Base-by-base conservation (phyloP, 352 stramenopile genomes). In the Phytopythium delawarense region DNA sequence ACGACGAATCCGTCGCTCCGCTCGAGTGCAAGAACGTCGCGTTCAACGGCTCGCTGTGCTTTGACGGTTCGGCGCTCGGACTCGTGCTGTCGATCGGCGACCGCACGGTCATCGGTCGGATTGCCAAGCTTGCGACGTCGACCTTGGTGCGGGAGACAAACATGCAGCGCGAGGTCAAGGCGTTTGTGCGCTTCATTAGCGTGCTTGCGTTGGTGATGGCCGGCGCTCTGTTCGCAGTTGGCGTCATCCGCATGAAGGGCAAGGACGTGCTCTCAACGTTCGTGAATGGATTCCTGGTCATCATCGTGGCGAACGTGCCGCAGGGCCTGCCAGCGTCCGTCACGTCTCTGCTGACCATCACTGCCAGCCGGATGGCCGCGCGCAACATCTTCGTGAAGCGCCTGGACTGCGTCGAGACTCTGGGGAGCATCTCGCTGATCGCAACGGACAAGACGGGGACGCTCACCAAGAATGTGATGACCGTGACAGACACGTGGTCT, bases 381-480 rank as follows among this genome's bases (percentile, higher is more conserved):
- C 75, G 89, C 50, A 93, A 91, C 58, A 87, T 92, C 51, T 96
- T 98, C 55, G 90, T 98, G 15, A 91, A 91, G 52, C 72, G 89
- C 2, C 61, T 98, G 2, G 84, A 88, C 32, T 91, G 90, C 25
- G 93, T 98, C 52, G 86, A 98, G 66, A 91, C 94, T 12, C 73
- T 98, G 56, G 91, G 88, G 4, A 81, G 77, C 30, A 97, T 97
- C 72, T 79, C 76, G 48, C 76, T 98, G 23, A 80, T 98, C 20
- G 97, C 91, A 32, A 96, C 87, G 0, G 94, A 98, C 74, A 98
- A 97, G 73, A 98, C 92, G 2, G 91, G 89, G 25, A 98, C 92
- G 46, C 79, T 97, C 8, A 98, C 94, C 5, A 82, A 79, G 63
- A 84, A 81, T 68, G 71, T 87, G 51, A 81, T 84, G 84, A 77